phyloP scores from a whole-genome alignment of 2,329 filamentous ascomycete species.

The Cadophora malorum region DNA sequence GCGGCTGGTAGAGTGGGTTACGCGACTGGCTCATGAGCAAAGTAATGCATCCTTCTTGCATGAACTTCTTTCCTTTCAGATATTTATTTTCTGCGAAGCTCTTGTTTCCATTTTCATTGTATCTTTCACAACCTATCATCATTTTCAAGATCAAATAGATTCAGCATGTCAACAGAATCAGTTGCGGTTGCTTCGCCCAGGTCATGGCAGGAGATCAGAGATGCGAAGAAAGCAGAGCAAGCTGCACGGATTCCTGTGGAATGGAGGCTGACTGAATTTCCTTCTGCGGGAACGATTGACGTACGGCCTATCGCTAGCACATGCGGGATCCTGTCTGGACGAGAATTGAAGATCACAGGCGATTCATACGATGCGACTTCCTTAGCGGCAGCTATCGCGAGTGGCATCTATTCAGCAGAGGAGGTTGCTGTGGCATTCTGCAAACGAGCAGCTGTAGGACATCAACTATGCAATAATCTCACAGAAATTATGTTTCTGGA shows the following conservation, averaged over 20 bases:
- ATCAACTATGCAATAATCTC: conserved; percentile 51
- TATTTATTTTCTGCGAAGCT: background rate
- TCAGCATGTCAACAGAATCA: conserved; percentile 8
- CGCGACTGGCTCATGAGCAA: background rate
- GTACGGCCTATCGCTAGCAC: conserved; percentile 28
- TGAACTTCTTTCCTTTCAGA: background rate
- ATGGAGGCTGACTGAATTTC: conserved; percentile 30
- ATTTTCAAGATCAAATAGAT: background rate
- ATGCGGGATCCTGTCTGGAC: conserved; percentile 30
- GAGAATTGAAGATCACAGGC: conserved; percentile 35
- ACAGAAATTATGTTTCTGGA: conserved; percentile 54
- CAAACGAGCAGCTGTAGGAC: conserved; percentile 54
- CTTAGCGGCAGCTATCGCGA: conserved; percentile 30
- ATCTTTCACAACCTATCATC: background rate
- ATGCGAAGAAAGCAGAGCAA: conserved; percentile 35
- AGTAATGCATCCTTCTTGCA: background rate
- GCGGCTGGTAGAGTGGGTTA: background rate
- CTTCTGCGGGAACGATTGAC: conserved; percentile 25
- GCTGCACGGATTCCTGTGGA: conserved; percentile 29
- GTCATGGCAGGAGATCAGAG: conserved; percentile 33
- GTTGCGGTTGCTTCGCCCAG: conserved; percentile 1
- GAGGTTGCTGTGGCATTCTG: conserved; percentile 53
- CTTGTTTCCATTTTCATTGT: background rate
- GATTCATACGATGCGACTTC: conserved; percentile 34
- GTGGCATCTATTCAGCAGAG: conserved; percentile 33